Evolutionary conservation across 495 filamentous ascomycete genomes (phyloP), one percentile per base, ranked within the genome.

Genomic region (Lasiosphaeria miniovina): DNA sequence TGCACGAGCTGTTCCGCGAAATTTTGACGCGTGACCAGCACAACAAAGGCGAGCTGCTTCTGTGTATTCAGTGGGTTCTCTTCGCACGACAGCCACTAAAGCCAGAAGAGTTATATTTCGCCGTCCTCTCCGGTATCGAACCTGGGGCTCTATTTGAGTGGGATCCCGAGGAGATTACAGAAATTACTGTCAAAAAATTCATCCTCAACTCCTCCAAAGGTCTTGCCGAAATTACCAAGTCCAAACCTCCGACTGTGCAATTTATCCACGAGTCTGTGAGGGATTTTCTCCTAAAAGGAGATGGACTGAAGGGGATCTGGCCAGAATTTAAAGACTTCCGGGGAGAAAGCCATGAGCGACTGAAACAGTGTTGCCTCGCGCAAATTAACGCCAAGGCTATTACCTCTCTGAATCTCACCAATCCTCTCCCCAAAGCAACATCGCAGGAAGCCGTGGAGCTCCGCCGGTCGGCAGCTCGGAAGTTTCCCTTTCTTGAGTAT

Each of bases 211-310:
- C 55, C 4, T 76, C 75, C 0, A 77, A 76, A 52, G 73, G 74
- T 0, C 66, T 75, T 24, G 72, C 62, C 2, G 72, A 77, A 62
- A 33, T 69, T 24, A 69, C 68, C 4, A 64, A 57, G 49, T 59
- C 57, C 2, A 59, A 60, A 60, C 62, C 10, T 63, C 64, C 65
- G 12, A 70, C 53, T 7, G 70, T 74, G 8, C 75, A 77, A 36
- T 77, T 79, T 53, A 77, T 77, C 34, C 75, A 79, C 54, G 74
- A 77, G 53, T 77, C 76, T 0, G 74, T 77, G 1, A 54, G 60
- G 54, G 75, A 79, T 49, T 77, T 74, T 61, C 72, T 63, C 17
- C 55, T 68, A 2, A 24, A 24, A 24, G 24, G 24, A 24, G 24
- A 24, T 24, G 24, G 24, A 24, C 24, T 24, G 24, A 24, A 24